Percentiles rank a stretch among this genome's conserved stretches.
Evolutionary conservation across 495 filamentous ascomycete genomes (phyloP).

Genomic region (Cudoniella acicularis): DNA sequence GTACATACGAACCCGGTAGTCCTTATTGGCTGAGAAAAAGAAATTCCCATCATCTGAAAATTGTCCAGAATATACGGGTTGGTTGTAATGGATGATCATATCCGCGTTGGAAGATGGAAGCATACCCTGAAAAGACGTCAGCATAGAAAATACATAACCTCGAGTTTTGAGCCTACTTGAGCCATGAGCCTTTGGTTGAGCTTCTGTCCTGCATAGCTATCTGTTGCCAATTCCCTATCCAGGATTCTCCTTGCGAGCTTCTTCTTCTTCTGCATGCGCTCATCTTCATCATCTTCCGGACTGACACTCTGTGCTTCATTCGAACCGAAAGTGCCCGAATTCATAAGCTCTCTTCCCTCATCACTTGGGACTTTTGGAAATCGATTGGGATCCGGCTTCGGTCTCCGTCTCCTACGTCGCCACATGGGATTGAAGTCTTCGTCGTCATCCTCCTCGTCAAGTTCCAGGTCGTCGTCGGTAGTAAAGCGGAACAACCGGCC

Average conservation of each 20-base stretch:
- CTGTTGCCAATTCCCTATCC: conserved; percentile 73
- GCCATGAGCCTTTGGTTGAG: conserved; percentile 59
- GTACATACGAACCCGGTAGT: conserved; percentile 94
- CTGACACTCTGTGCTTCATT: conserved; percentile 50
- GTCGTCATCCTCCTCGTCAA: conserved; percentile 44
- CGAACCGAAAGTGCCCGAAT: conserved; percentile 70
- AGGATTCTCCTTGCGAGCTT: conserved; percentile 64
- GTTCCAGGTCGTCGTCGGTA: conserved; percentile 30
- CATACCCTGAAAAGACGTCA: conserved; percentile 40
- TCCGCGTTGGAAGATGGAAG: conserved; percentile 74
- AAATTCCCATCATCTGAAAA: conserved; percentile 97
- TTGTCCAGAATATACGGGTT: conserved; percentile 88
- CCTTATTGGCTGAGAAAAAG: conserved; percentile 92
- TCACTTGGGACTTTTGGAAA: conserved; percentile 79
- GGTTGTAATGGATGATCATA: conserved; percentile 81
- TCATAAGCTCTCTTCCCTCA: conserved; percentile 71
- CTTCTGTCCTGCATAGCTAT: conserved; percentile 45
- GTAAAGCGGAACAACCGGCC: conserved; percentile 28
- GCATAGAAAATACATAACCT: conserved; percentile 1
- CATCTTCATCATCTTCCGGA: conserved; percentile 20
- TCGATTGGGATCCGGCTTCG: conserved; percentile 36
- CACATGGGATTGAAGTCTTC: conserved; percentile 38
- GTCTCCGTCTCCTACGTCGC: conserved; percentile 29
- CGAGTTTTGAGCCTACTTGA: conserved; percentile 44
- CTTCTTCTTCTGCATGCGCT: conserved; percentile 47